Evolutionary conservation across 2,329 filamentous ascomycete species (phyloP), one percentile per base, ranked within the genome.

Genomic region (Diaporthe vexans): DNA sequence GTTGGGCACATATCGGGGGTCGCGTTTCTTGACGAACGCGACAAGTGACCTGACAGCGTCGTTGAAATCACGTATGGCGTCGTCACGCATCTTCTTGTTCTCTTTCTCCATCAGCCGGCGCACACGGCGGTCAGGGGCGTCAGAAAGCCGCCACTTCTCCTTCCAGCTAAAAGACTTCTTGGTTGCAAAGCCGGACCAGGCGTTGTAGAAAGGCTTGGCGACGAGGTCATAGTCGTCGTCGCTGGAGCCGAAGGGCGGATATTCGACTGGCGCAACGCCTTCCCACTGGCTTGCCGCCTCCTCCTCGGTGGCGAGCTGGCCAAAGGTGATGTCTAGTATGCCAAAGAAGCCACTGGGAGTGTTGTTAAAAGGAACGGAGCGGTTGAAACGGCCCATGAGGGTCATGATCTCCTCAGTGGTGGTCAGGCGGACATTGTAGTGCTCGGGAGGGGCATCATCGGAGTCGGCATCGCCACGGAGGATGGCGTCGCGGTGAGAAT

Each of bases 101-200:
- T 98, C 96, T 83, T 98, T 98, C 81, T 98, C 97, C 92, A 98
- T 97, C 52, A 94, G 80, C 43, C 97, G 91, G 69, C 96, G 91
- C 21, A 94, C 88, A 51, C 93, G 91, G 68, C 97, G 91, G 83
- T 99, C 96, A 1, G 95, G 95, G 1, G 95, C 96, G 78, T 98
- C 95, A 0, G 93, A 93, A 26, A 95, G 88, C 67, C 93, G 90
- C 83, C 97, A 97, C 75, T 91, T 89, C 81, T 99, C 95, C 81
- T 93, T 94, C 96, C 97, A 99, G 1, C 93, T 88, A 81, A 97
- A 99, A 0, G 90, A 91, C 81, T 98, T 98, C 57, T 86, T 89
- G 0, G 97, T 98, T 0, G 92, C 89, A 82, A 98, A 99, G 43
- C 90, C 90, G 54, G 89, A 87, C 97, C 97, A 99, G 0, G 85